Evolutionary conservation across 306 rosid species (phyloP).

Genomic region (Prunus mongolica): DNA sequence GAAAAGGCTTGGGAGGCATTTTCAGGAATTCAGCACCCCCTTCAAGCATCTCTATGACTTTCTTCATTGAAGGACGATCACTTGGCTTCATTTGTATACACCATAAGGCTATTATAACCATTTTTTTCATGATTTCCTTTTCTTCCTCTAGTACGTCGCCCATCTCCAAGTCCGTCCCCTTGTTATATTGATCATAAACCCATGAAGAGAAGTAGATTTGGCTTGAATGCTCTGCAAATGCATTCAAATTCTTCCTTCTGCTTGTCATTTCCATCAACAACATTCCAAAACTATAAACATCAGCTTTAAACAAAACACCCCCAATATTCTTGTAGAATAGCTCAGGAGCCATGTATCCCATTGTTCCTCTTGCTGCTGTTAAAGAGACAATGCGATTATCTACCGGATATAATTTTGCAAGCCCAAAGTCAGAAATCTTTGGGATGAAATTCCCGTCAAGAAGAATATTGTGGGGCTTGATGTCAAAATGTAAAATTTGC

Average conservation of each 20-base stretch:
- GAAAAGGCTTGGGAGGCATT: constrained; percentile 3
- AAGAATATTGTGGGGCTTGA: no score
- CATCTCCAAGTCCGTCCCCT: background rate
- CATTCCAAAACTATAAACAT: constrained; percentile 5
- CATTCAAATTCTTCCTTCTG: no score
- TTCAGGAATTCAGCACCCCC: background rate
- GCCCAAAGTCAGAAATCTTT: constrained; percentile 6
- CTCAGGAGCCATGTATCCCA: background rate
- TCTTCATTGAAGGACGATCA: constrained; percentile 5
- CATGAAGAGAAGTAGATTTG: background rate
- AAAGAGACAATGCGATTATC: background rate
- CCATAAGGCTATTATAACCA: constrained; percentile 4
- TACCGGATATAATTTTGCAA: background rate
- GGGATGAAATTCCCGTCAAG: background rate
- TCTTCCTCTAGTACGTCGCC: background rate
- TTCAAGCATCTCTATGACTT: constrained; percentile 6
- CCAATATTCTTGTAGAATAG: background rate
- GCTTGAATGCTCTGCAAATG: background rate
- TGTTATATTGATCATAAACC: background rate
- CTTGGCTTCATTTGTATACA: constrained; percentile 11
- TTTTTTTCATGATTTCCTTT: no score
- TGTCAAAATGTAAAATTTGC: no score
- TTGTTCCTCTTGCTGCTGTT: background rate
- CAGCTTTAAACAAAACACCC: background rate
- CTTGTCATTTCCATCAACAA: constrained; percentile 1